Base-by-base conservation (phyloP, 2,329 filamentous ascomycete species). In the Calonectria fujianensis region DNA sequence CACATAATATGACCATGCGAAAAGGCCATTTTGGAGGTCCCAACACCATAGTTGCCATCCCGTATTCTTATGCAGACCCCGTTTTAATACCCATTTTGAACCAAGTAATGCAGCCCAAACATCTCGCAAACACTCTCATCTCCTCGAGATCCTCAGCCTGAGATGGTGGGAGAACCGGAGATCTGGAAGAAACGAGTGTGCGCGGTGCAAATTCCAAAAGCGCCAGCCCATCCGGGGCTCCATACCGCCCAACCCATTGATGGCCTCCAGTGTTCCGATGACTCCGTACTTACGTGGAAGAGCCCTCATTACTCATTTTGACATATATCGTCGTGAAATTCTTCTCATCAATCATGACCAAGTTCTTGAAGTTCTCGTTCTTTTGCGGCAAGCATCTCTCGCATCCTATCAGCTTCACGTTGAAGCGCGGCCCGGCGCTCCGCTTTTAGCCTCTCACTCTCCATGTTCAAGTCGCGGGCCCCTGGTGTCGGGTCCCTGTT, bases 331-430 rank as follows among this genome's bases (percentile, higher is more conserved):
- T 78, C 72, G 61, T 76, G 71, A 73, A 75, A 31, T 78, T 66
- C 37, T 76, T 41, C 54, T 79, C 74, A 73, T 80, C 74, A 81
- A 75, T 81, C 77, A 31, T 76, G 79, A 65, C 82, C 82, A 64
- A 85, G 77, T 64, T 85, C 84, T 79, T 84, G 83, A 24, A 96
- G 86, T 80, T 96, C 94, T 61, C 92, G 89, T 84, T 96, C 94
- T 81, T 96, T 96, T 16, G 91, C 93, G 13, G 92, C 89, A 37
- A 96, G 87, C 83, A 94, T 88, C 82, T 93, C 91, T 48, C 94
- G 90, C 92, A 97, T 97, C 68, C 89, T 88, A 81, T 96, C 94
- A 0, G 94, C 92, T 83, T 97, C 95, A 31, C 92, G 89, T 82
- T 93, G 90, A 64, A 97, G 85, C 63, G 92, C 90, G 11, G 90